phyloP scores from a whole-genome alignment of 2,329 filamentous ascomycete species.

The Endocalyx cinctus region DNA sequence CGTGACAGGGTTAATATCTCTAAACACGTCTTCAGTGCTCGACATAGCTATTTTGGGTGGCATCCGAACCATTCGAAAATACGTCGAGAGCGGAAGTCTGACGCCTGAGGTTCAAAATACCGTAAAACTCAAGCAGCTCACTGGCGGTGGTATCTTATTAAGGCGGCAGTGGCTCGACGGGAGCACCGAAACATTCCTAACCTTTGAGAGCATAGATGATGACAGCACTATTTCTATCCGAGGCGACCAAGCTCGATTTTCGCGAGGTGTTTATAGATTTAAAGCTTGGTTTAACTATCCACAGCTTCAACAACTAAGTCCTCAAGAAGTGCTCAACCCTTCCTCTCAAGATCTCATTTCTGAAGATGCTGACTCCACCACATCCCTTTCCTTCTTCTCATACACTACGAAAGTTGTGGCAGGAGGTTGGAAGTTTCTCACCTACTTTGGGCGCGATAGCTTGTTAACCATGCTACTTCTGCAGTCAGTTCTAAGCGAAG shows the following conservation, averaged over 20 bases:
- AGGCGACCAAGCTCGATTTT: slow-evolving; percentile 38
- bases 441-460: slow-evolving; percentile 62
- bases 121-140: slow-evolving; percentile 34
- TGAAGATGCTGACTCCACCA: slow-evolving; percentile 41
- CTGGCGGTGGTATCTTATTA: slow-evolving; percentile 41
- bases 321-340: slow-evolving; percentile 44
- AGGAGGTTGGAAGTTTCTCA: slow-evolving; percentile 62
- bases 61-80: slow-evolving; percentile 59
- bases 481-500: slow-evolving; percentile 52
- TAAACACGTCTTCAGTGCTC: slow-evolving; percentile 54
- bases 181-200: slow-evolving; percentile 50
- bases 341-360: slow-evolving; percentile 40
- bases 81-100: slow-evolving; percentile 54
- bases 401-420: slow-evolving; percentile 60
- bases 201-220: slow-evolving; percentile 36
- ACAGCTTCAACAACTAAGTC: slow-evolving; percentile 50
- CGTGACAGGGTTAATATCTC: slow-evolving; percentile 46
- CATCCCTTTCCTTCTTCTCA: slow-evolving; percentile 57
- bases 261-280: slow-evolving; percentile 52
- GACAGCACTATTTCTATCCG: slow-evolving; percentile 31
- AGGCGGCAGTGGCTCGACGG: slow-evolving; percentile 59
- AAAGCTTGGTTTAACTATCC: slow-evolving; percentile 58
- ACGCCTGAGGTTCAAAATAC: slow-evolving; percentile 50
- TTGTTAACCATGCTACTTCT: slow-evolving; percentile 58
- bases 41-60: slow-evolving; percentile 56